These are phyloP conservation scores for Coniella vitis DNA, from an alignment of 2,329 filamentous ascomycete genomes.

Conservation along the genomic window DNA sequence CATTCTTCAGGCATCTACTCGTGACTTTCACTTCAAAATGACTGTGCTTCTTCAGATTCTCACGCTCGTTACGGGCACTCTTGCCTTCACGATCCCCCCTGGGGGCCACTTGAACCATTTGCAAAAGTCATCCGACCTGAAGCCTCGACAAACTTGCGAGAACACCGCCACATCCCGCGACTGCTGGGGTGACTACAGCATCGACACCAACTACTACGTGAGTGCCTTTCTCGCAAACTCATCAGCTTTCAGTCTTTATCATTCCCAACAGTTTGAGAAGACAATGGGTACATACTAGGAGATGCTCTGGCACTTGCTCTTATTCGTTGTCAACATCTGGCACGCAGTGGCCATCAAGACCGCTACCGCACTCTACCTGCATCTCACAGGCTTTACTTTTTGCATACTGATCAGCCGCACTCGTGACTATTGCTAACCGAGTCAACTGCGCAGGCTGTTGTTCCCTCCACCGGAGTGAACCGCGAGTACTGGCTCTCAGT, in stretches of 20 bases:
- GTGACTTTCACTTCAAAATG: slow-evolving; percentile 5
- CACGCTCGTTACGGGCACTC: slow-evolving; percentile 7
- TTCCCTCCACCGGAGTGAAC: slow-evolving; percentile 18
- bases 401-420: no score
- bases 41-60: slow-evolving; percentile 1
- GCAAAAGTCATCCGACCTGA: neutral
- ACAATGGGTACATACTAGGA: no score
- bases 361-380: no score
- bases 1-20: slow-evolving; percentile 15
- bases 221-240: neutral
- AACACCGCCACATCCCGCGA: slow-evolving; percentile 23
- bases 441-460: slow-evolving; percentile 15
- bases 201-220: slow-evolving; percentile 25
- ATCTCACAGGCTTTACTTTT: no score
- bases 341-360: no score
- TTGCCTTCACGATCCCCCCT: slow-evolving; percentile 7
- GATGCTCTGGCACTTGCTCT: neutral
- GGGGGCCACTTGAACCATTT: neutral
- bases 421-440: neutral
- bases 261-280: no score
- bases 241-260: no score
- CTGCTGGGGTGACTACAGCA: slow-evolving; percentile 25
- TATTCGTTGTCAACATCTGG: neutral
- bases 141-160: slow-evolving; percentile 6
- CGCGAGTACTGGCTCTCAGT: slow-evolving; percentile 22